A percentile compares a stretch with the other conserved stretches of the same genome.
These are phyloP conservation scores for Tricholoma matsutake DNA, from an alignment of 768 basidiomycete species.

Conservation along the genomic window DNA sequence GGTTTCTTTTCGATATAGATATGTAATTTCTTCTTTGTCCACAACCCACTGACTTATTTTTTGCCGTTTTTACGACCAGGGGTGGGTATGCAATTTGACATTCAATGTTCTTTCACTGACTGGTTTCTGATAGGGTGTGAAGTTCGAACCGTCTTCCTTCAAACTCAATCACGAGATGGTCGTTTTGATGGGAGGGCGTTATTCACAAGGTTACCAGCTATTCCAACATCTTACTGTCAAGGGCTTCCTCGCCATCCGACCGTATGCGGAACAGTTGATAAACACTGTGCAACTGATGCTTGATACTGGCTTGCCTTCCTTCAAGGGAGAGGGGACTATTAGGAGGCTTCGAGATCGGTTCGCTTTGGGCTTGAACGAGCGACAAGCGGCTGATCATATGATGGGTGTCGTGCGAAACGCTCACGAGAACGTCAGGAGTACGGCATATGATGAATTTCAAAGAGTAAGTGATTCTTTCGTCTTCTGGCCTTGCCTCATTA, in stretches of 20 bases:
- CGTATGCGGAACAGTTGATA: slow-evolving; percentile 87
- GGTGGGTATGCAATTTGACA: slow-evolving; percentile 35
- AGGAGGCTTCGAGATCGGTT: slow-evolving; percentile 85
- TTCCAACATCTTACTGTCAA: slow-evolving; percentile 95
- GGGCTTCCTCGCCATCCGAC: slow-evolving; percentile 95
- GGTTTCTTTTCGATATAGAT: slow-evolving; percentile 98
- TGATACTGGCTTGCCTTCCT: slow-evolving; percentile 90
- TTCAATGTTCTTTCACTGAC: slow-evolving; percentile 7
- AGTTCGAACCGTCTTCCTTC: slow-evolving; percentile 98
- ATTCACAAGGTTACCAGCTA: slow-evolving; percentile 90
- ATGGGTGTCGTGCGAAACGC: slow-evolving; percentile 85
- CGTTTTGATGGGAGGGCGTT: slow-evolving; percentile 91
- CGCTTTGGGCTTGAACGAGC: slow-evolving; percentile 74
- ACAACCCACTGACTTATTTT: slow-evolving; percentile 24
- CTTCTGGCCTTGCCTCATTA: not conserved
- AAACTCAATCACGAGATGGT: slow-evolving; percentile 99
- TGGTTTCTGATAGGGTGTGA: slow-evolving; percentile 68
- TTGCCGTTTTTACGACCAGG: slow-evolving; percentile 57
- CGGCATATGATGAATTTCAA: slow-evolving; percentile 95
- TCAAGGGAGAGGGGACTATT: slow-evolving; percentile 95
- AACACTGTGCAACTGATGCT: slow-evolving; percentile 92
- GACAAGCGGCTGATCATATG: slow-evolving; percentile 95
- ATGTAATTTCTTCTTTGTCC: slow-evolving; percentile 40
- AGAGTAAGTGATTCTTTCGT: slow-evolving; percentile 45
- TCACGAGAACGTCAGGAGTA: slow-evolving; percentile 91